Base-by-base conservation (phyloP, 2,329 filamentous ascomycete species). In the Myriosclerotinia duriaeana region DNA sequence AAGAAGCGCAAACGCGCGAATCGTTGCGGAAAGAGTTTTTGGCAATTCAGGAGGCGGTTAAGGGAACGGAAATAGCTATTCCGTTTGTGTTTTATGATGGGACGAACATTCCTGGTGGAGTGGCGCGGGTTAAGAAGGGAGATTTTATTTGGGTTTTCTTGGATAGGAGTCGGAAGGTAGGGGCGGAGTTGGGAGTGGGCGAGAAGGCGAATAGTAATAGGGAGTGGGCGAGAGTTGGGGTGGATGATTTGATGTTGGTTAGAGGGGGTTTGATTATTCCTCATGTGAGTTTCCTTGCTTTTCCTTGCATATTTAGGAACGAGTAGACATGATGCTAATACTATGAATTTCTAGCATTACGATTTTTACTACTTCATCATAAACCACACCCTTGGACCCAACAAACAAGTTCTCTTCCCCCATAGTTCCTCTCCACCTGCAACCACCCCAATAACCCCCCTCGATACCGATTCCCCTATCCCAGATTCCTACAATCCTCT, bases 61-160 rank as follows among this genome's bases (percentile, higher is more conserved):
- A 96, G 79, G 87, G 87, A 26, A 93, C 93, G 11, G 93, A 97
- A 75, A 91, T 99, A 65, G 84, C 90, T 20, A 89, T 99, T 42
- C 95, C 95, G 0, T 99, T 98, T 77, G 92, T 98, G 4, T 98
- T 98, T 76, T 98, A 97, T 79, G 94, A 98, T 72, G 95, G 95
- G 20, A 92, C 92, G 30, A 94, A 96, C 76, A 90, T 91, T 14
- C 91, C 93, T 0, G 92, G 93, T 20, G 93, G 94, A 1, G 85
- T 85, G 17, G 93, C 94, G 58, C 88, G 89, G 67, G 86, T 98
- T 61, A 96, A 93, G 78, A 99, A 99, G 79, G 94, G 95, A 12
- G 95, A 98, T 75, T 89, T 88, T 66, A 84, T 96, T 36, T 98
- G 95, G 95, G 80, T 97, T 1, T 97, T 98, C 71, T 81, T 99